phyloP scores from a whole-genome alignment of 2,329 filamentous ascomycete genomes.

The Colletotrichum agaves region DNA sequence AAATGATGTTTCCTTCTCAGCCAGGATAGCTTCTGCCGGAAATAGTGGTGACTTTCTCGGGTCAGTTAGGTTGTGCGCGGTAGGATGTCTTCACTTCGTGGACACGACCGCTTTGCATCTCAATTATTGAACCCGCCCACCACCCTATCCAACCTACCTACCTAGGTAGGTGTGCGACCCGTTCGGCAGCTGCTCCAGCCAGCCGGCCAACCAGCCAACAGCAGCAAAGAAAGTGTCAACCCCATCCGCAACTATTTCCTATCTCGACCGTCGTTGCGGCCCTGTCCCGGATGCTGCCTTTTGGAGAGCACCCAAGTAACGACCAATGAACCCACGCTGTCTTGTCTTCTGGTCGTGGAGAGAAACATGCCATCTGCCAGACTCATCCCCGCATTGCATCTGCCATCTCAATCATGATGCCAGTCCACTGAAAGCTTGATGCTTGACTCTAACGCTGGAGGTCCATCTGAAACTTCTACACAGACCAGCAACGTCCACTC shows the following conservation, averaged over 20 bases:
- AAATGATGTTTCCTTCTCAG: too few relatives aligned
- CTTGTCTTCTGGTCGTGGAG: background rate
- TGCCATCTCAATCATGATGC: conserved; percentile 28
- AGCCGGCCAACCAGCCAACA: background rate
- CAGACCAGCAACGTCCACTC: too few relatives aligned
- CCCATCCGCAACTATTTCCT: conserved; percentile 33
- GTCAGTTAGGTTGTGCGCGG: too few relatives aligned
- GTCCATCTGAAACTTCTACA: too few relatives aligned
- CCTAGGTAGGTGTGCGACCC: too few relatives aligned
- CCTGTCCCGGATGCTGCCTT: conserved; percentile 21
- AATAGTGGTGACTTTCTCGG: too few relatives aligned
- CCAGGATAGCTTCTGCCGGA: too few relatives aligned
- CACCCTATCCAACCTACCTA: too few relatives aligned
- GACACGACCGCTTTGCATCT: background rate
- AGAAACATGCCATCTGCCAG: conserved; percentile 12
- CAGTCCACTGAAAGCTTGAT: conserved; percentile 3
- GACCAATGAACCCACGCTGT: conserved; percentile 30
- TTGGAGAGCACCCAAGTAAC: background rate
- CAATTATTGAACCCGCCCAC: background rate
- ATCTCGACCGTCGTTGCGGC: conserved; percentile 27
- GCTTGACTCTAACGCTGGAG: too few relatives aligned
- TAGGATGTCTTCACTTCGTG: background rate
- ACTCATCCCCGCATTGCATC: conserved; percentile 17
- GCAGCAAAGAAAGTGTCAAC: background rate
- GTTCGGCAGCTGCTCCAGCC: background rate